Evolutionary conservation across 352 stramenopile species (phyloP), one percentile per base, ranked within the genome.

Genomic region (Phytophthora sp.): DNA sequence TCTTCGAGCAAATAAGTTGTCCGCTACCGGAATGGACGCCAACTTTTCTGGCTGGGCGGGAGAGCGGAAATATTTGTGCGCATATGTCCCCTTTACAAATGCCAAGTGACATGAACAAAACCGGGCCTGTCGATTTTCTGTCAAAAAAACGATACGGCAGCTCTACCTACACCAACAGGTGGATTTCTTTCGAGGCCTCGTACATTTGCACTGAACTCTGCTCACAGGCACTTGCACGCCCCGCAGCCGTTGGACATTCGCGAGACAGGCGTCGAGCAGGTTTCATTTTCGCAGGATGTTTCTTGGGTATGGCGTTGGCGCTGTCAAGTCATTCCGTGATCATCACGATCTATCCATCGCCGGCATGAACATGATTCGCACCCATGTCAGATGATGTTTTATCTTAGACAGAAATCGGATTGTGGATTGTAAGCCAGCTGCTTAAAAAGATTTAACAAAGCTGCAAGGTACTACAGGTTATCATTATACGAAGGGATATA

Each of bases 1-100:
- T 16, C 21, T 23, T 35, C 45, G 41, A n/a, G n/a, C n/a, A n/a
- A n/a, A n/a, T n/a, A n/a, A n/a, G n/a, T n/a, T n/a, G n/a, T n/a
- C n/a, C n/a, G n/a, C n/a, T n/a, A n/a, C n/a, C 18, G 16, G 21
- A 36, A 38, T 33, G 3, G 20, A 4, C 42, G 21, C 4, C 7
- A 12, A 7, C 0, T 35, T 24, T 35, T 35, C 24, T 24, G 15
- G 31, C 31, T 18, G 52, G 47, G 30, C 20, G 36, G 56, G 42
- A 71, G 63, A 66, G 56, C 56, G 30, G 30, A 71, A n/a, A 54
- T 54, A 38, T 39, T 69, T 52, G 53, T 57, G 45, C 18, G 31
- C 39, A 35, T n/a, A 23, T 61, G 39, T 36, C 41, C 1, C 38
- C 42, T n/a, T n/a, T 71, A 57, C 63, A 66, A 71, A 57, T 15